Evolutionary conservation across 2,329 filamentous ascomycete genomes (phyloP).

Genomic region (Salinomyces thailandicus): DNA sequence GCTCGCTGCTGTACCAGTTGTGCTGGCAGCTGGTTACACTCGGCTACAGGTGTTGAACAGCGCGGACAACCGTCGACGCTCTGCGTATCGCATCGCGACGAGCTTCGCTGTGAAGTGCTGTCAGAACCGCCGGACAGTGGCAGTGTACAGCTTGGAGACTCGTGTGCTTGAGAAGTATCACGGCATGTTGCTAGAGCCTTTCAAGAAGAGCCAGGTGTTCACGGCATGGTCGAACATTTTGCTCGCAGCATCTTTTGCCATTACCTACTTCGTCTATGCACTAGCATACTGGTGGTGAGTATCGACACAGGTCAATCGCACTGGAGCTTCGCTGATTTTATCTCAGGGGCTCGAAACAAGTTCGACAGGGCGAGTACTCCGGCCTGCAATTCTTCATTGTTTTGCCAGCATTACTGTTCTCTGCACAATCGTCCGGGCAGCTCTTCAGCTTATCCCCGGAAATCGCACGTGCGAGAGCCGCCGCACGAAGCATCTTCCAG

Average conservation of each 20-base stretch:
- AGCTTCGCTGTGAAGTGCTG: conserved; percentile 58
- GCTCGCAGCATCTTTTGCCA: conserved; percentile 35
- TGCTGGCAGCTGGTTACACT: conserved; percentile 37
- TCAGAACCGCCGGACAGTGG: conserved; percentile 52
- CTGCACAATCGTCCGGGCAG: conserved; percentile 37
- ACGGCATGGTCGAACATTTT: conserved; percentile 32
- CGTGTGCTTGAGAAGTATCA: conserved; percentile 30
- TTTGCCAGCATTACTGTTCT: conserved; percentile 36
- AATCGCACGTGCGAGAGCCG: conserved; percentile 34
- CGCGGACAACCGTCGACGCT: conserved; percentile 53
- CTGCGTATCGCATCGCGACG: conserved; percentile 53
- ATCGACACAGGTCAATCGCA: background rate
- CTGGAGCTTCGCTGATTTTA: background rate
- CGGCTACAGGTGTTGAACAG: conserved; percentile 41
- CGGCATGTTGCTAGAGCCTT: conserved; percentile 29
- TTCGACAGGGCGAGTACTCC: conserved; percentile 33
- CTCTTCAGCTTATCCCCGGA: conserved; percentile 38
- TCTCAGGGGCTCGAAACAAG: conserved; percentile 31
- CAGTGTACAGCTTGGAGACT: conserved; percentile 33
- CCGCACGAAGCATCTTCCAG: conserved; percentile 34
- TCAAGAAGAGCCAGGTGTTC: conserved; percentile 31
- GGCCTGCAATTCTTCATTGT: conserved; percentile 37
- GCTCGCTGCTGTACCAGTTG: conserved; percentile 39
- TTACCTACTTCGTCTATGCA: conserved; percentile 40
- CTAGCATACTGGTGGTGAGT: conserved; percentile 39